These are phyloP conservation scores for Nothopassalora personata DNA, from an alignment of 2,329 filamentous ascomycete species.

Conservation along the genomic window DNA sequence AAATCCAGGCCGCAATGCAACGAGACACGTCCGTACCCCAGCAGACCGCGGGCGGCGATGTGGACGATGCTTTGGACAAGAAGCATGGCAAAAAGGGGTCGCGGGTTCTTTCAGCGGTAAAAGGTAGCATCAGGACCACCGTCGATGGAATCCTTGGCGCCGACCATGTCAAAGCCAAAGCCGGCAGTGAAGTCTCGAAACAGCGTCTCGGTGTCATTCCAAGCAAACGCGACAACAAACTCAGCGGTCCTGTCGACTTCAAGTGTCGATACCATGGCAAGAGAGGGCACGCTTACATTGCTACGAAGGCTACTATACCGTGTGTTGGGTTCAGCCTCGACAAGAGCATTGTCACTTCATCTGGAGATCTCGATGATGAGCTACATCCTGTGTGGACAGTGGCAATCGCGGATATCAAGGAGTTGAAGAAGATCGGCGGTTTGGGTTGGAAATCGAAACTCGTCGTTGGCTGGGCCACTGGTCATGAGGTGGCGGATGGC, in stretches of 20 bases:
- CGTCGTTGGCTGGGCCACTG: conserved; percentile 72
- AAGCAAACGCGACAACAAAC: conserved; percentile 36
- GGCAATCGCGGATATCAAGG: conserved; percentile 63
- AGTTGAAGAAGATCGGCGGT: conserved; percentile 74
- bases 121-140: conserved; percentile 62
- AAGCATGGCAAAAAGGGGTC: conserved; percentile 46
- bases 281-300: conserved; percentile 68
- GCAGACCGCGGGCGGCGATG: conserved; percentile 48
- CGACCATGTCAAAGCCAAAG: conserved; percentile 65
- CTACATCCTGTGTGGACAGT: conserved; percentile 62
- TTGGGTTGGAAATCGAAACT: conserved; percentile 81
- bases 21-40: conserved; percentile 44
- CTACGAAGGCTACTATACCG: conserved; percentile 60
- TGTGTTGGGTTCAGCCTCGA: conserved; percentile 62
- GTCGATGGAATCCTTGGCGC: conserved; percentile 68
- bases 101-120: conserved; percentile 61
- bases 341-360: conserved; percentile 42
- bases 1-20: conserved; percentile 58
- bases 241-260: conserved; percentile 68
- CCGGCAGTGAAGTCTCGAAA: conserved; percentile 56
- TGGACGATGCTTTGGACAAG: conserved; percentile 46
- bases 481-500: conserved; percentile 69
- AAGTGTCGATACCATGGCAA: conserved; percentile 64
- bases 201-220: conserved; percentile 67
- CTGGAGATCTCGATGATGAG: conserved; percentile 46